Evolutionary conservation across 2,329 filamentous ascomycete genomes (phyloP).

Genomic region (Sphaerulina vaccinii): DNA sequence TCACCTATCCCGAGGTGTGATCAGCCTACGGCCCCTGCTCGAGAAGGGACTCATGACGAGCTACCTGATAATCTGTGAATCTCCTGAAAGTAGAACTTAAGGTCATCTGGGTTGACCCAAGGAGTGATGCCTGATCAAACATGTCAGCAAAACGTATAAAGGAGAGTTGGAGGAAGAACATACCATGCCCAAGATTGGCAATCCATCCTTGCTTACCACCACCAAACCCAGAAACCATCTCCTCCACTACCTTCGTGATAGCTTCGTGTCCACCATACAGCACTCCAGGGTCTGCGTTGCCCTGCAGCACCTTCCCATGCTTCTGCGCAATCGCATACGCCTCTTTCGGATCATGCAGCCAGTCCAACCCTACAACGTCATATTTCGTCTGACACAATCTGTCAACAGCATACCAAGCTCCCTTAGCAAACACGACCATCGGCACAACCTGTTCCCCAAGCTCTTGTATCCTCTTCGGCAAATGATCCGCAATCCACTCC

Average conservation of each 20-base stretch:
- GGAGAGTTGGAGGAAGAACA: no score
- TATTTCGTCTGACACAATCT: constrained; percentile 85
- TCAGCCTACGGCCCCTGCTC: constrained; percentile 21
- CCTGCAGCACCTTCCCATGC: constrained; percentile 80
- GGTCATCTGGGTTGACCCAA: constrained; percentile 86
- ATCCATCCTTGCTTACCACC: constrained; percentile 92
- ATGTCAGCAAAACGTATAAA: constrained; percentile 23
- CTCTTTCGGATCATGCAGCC: constrained; percentile 84
- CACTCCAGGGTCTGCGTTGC: constrained; percentile 92
- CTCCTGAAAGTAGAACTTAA: constrained; percentile 93
- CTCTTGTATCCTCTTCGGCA: constrained; percentile 72
- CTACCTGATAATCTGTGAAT: constrained; percentile 60
- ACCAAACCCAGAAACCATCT: constrained; percentile 83
- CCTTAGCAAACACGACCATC: constrained; percentile 98
- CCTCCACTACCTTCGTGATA: constrained; percentile 78
- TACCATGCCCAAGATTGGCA: constrained; percentile 92
- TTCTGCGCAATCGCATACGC: constrained; percentile 70
- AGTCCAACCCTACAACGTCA: constrained; percentile 91
- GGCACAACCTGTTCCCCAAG: constrained; percentile 78
- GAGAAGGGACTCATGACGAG: constrained; percentile 32
- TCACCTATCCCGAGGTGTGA: constrained; percentile 36
- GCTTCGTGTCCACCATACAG: constrained; percentile 79
- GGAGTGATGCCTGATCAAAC: constrained; percentile 79
- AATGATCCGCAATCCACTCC: constrained; percentile 74
- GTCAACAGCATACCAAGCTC: constrained; percentile 92